These are phyloP conservation scores for Rhizopogon roseolus DNA, from an alignment of 768 basidiomycete genomes.

Conservation along the genomic window DNA sequence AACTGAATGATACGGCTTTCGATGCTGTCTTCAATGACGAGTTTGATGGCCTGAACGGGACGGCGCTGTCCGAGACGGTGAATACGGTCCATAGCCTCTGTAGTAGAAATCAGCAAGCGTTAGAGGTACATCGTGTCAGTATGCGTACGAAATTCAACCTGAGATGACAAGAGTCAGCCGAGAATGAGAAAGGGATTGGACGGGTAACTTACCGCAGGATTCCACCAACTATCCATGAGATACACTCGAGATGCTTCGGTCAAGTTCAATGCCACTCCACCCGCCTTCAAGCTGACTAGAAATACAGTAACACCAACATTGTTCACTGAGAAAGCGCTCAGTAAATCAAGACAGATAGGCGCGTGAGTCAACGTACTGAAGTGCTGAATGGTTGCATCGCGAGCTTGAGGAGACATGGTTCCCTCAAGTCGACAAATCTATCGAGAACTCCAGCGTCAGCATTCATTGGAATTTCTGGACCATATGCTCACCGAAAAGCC, in stretches of 20 bases:
- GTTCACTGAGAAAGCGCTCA: constrained; percentile 53
- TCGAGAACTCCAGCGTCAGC: constrained; percentile 5
- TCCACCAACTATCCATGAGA: constrained; percentile 99
- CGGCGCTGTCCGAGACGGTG: constrained; percentile 94
- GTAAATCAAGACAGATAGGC: background rate
- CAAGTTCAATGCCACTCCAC: constrained; percentile 87
- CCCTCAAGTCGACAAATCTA: constrained; percentile 94
- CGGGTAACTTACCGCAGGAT: constrained; percentile 67
- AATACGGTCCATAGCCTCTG: constrained; percentile 97
- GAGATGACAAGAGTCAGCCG: background rate
- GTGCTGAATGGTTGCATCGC: constrained; percentile 91
- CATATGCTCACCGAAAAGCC: constrained; percentile 67
- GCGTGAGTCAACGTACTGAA: constrained; percentile 62
- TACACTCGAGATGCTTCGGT: constrained; percentile 92
- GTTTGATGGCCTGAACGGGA: constrained; percentile 89
- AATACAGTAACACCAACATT: constrained; percentile 96
- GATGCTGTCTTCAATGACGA: constrained; percentile 94
- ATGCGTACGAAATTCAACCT: constrained; percentile 77
- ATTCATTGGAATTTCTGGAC: background rate
- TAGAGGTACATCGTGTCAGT: background rate
- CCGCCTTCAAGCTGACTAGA: constrained; percentile 92
- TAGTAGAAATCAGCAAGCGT: background rate
- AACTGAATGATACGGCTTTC: constrained; percentile 90
- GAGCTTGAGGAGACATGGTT: constrained; percentile 93
- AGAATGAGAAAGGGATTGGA: constrained; percentile 1